Evolutionary conservation across 768 basidiomycete genomes (phyloP).

Genomic region (Leccinum rimulosum): DNA sequence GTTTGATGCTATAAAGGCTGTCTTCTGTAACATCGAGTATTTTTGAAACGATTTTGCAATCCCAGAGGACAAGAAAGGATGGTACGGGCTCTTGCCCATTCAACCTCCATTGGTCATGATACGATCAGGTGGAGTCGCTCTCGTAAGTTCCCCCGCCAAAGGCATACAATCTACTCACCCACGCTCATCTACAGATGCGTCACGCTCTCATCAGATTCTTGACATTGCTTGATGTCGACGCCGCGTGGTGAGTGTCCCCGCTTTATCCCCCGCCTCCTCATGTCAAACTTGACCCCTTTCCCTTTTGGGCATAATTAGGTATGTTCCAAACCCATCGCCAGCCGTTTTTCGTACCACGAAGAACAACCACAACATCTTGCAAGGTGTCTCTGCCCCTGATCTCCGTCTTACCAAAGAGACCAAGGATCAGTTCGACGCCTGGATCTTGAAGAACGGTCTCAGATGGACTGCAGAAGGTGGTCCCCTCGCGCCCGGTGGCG

Average conservation of each 20-base stretch:
- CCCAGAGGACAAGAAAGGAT: conserved; percentile 58
- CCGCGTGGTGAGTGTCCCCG: conserved; percentile 61
- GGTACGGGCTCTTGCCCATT: conserved; percentile 56
- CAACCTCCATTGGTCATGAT: conserved; percentile 12
- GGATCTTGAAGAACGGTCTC: conserved; percentile 88
- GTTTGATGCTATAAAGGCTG: conserved; percentile 71
- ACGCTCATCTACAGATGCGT: conserved; percentile 62
- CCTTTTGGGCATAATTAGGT: conserved; percentile 46
- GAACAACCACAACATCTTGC: conserved; percentile 94
- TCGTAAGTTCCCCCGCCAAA: conserved; percentile 51
- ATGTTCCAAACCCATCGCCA: conserved; percentile 86
- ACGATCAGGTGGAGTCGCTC: conserved; percentile 80
- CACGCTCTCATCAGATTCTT: conserved; percentile 90
- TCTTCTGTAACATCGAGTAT: conserved; percentile 71
- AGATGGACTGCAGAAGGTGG: conserved; percentile 87
- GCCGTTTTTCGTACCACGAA: conserved; percentile 90
- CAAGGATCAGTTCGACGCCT: conserved; percentile 78
- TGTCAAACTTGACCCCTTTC: conserved; percentile 9
- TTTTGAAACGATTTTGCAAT: conserved; percentile 60
- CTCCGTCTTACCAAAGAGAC: conserved; percentile 76
- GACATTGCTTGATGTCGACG: conserved; percentile 75
- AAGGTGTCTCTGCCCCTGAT: conserved; percentile 83
- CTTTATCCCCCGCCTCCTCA: conserved; percentile 5
- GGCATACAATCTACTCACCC: conserved; percentile 10
- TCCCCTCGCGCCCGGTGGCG: conserved; percentile 77